These are phyloP conservation scores for Saposhnikovia divaricata DNA, from an alignment of 129 eudicot genomes.

Conservation along the genomic window DNA sequence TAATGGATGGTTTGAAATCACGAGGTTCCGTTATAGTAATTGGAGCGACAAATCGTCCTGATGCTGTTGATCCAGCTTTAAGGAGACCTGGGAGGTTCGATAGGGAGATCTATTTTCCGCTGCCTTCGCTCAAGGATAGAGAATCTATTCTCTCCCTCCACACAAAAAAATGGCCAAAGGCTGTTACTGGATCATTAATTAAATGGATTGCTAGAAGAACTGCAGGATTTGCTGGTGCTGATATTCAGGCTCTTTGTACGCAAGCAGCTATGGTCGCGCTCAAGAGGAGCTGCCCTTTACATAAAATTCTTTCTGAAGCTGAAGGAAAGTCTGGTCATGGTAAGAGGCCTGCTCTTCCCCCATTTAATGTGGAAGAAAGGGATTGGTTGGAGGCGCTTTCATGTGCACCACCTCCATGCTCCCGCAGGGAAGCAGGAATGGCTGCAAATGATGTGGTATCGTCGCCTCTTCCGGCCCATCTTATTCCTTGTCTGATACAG, in stretches of 20 bases:
- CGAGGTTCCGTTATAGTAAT: constrained; percentile 96
- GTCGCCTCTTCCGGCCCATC: constrained; percentile 54
- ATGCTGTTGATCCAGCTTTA: constrained; percentile 93
- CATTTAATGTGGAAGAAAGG: constrained; percentile 61
- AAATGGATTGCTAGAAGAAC: constrained; percentile 66
- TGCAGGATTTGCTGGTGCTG: constrained; percentile 98
- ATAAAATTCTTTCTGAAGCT: constrained; percentile 55
- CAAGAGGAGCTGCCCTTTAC: constrained; percentile 68
- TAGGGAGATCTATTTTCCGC: constrained; percentile 84
- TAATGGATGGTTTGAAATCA: constrained; percentile 91
- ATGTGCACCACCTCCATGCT: constrained; percentile 89
- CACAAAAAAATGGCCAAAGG: constrained; percentile 85
- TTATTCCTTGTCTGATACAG: constrained; percentile 63
- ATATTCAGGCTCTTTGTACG: constrained; percentile 94
- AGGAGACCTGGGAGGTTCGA: constrained; percentile 97
- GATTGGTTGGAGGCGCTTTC: constrained; percentile 95
- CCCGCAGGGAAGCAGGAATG: constrained; percentile 83
- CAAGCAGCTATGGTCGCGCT: constrained; percentile 85
- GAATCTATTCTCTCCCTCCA: constrained; percentile 88
- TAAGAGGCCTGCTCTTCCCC: constrained; percentile 63
- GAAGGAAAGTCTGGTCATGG: constrained; percentile 38
- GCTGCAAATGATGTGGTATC: constrained; percentile 75
- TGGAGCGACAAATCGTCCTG: constrained; percentile 98
- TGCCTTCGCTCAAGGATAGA: constrained; percentile 73
- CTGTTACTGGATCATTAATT: constrained; percentile 55